Evolutionary conservation across 2,329 filamentous ascomycete species (phyloP).

Genomic region (Aureobasidium sp.): DNA sequence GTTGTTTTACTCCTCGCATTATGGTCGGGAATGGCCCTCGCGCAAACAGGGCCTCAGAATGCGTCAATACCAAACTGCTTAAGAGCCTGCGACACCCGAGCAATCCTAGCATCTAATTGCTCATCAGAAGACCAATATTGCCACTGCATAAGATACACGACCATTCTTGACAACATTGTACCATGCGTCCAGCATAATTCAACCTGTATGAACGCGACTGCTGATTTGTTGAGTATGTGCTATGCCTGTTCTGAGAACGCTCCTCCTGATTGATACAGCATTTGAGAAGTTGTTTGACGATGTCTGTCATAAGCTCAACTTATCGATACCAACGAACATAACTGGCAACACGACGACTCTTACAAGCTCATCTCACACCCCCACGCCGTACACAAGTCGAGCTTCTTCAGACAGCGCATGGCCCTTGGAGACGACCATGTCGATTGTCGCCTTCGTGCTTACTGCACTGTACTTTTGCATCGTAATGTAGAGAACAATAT

Average conservation of each 20-base stretch:
- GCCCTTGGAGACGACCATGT: background rate
- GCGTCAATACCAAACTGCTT: slow-evolving; percentile 6
- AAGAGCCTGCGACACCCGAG: background rate
- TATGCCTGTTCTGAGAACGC: background rate
- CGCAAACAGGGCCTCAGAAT: slow-evolving; percentile 10
- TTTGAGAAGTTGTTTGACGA: slow-evolving; percentile 9
- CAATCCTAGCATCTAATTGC: slow-evolving; percentile 5
- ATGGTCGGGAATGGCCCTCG: background rate
- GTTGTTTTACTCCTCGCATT: background rate
- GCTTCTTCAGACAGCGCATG: background rate
- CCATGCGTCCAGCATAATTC: slow-evolving; percentile 8
- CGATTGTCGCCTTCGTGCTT: background rate
- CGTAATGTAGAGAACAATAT: background rate
- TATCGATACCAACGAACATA: slow-evolving; percentile 7
- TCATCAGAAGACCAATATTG: slow-evolving; percentile 5
- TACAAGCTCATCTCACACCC: background rate
- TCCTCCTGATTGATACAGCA: background rate
- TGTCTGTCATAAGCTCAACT: slow-evolving; percentile 9
- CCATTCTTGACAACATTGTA: slow-evolving; percentile 1
- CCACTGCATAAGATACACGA: background rate
- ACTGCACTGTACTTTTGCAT: background rate
- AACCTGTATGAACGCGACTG: background rate
- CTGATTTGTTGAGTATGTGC: background rate
- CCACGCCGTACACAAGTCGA: background rate
- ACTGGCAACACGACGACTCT: slow-evolving; percentile 4